Base-by-base conservation (phyloP, 805 yeast species). In the Monosporozyma servazzii region DNA sequence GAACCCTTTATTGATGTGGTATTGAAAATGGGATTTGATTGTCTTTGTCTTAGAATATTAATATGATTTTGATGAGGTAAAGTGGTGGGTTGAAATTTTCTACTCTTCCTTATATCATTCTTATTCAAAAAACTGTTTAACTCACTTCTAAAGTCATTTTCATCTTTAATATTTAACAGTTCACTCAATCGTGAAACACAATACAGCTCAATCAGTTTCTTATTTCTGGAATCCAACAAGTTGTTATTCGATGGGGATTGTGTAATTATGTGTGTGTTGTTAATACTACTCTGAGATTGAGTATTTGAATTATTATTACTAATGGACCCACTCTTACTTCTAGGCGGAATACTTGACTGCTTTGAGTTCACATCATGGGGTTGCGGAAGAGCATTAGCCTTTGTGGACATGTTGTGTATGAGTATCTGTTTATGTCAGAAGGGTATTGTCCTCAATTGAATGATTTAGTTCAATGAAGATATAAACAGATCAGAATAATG, bases 161-260 rank as follows among this genome's bases (percentile, higher is more conserved):
- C 53, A 74, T 73, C 56, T 61, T 69, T 47, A 71, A 80, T 56
- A 5, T 65, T 59, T 45, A 71, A 51, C 51, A 77, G 62, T 51
- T 72, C 69, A 18, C 82, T 79, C 48, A 79, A 65, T 53, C 79
- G 65, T 10, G 86, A 72, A 13, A 83, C 75, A 55, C 81, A 77
- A 60, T 79, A 83, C 17, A 84, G 67, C 63, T 82, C 86, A 1
- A 84, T 74, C 23, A 84, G 69, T 59, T 79, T 80, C 27, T 82
- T 69, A 58, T 80, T 80, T 47, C 88, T 70, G 45, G 71, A 70
- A 53, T 72, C 70, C 11, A 79, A 68, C n/a, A 79, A 66, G 47
- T 72, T 75, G 3, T 62, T 31, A 30, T 45, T 45, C 30, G 39
- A 18, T 10, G 27, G 39, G 8, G 39, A 21, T 30, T 29, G 37